A percentile compares a stretch with the other conserved stretches of the same genome.
Evolutionary conservation across 2,329 filamentous ascomycete species (phyloP).

Genomic region (Byssoonygena ceratinophila): DNA sequence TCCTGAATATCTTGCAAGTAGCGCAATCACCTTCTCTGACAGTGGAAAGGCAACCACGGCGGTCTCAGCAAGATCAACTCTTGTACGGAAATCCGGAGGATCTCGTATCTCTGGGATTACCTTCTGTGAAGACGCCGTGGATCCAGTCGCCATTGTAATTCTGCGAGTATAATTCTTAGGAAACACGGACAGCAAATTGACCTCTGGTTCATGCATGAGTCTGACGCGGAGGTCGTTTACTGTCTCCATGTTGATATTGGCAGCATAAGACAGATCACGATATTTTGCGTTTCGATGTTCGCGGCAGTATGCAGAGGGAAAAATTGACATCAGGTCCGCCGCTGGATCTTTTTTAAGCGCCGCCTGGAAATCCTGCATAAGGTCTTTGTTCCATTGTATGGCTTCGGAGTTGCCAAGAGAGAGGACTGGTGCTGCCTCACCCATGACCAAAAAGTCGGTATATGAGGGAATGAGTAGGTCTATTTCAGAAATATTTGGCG

Average conservation of each 20-base stretch:
- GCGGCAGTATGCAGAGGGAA: constrained; percentile 16
- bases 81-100: constrained; percentile 17
- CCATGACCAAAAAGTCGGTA: too few species aligned
- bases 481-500: too few species aligned
- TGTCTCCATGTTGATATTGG: constrained; percentile 16
- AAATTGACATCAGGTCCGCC: constrained; percentile 20
- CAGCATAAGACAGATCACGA: constrained; percentile 14
- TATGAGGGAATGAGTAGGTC: too few species aligned
- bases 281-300: constrained; percentile 13
- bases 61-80: constrained; percentile 18
- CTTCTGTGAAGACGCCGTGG: constrained; percentile 1
- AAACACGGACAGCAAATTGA: constrained; percentile 19
- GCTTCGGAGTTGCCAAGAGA: too few species aligned
- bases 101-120: constrained; percentile 2
- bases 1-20: constrained; percentile 15
- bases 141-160: constrained; percentile 17
- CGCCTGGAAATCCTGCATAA: constrained; percentile 18
- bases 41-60: constrained; percentile 21
- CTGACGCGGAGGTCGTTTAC: constrained; percentile 16
- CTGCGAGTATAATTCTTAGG: constrained; percentile 19
- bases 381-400: constrained; percentile 20
- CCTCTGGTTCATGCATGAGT: constrained; percentile 17
- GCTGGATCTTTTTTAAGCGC: constrained; percentile 18
- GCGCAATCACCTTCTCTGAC: constrained; percentile 16
- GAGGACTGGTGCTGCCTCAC: too few species aligned